Evolutionary conservation across 2,329 filamentous ascomycete species (phyloP).

Genomic region (Coniochaeta ligniaria): DNA sequence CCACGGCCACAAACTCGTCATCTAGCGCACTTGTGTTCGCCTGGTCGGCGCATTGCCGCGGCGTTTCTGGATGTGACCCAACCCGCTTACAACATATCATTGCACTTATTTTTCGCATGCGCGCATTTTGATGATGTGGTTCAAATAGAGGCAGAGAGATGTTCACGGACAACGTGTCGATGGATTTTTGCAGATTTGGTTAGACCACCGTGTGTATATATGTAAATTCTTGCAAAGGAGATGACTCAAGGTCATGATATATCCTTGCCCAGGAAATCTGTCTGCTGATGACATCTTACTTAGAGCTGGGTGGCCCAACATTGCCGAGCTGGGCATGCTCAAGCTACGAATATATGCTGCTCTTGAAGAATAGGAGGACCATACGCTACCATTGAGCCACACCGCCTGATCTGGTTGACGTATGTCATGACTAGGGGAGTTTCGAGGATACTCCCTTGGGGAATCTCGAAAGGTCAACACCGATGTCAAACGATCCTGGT

Average conservation of each 20-base stretch:
- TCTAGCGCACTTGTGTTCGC: not conserved
- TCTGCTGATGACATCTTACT: no score
- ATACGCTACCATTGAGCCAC: not conserved
- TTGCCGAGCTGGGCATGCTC: no score
- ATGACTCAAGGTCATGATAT: no score
- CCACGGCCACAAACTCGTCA: slow-evolving; percentile 7
- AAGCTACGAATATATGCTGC: no score
- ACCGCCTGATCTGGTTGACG: not conserved
- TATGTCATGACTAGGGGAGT: not conserved
- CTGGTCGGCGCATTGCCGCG: not conserved
- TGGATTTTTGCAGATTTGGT: no score
- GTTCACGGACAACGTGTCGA: no score
- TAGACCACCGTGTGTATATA: no score
- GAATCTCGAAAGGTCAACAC: no score
- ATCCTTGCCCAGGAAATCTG: no score
- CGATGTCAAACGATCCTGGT: no score
- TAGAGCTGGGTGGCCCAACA: no score
- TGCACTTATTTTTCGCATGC: not conserved
- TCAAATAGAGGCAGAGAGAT: not conserved
- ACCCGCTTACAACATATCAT: not conserved
- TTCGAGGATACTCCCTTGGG: not conserved
- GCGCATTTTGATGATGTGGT: not conserved
- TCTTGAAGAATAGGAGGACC: not conserved
- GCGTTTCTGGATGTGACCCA: not conserved
- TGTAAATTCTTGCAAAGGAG: no score